Conservation (phyloP, 805 yeast genomes). For the Wickerhamomyces chaumierensis region DNA sequence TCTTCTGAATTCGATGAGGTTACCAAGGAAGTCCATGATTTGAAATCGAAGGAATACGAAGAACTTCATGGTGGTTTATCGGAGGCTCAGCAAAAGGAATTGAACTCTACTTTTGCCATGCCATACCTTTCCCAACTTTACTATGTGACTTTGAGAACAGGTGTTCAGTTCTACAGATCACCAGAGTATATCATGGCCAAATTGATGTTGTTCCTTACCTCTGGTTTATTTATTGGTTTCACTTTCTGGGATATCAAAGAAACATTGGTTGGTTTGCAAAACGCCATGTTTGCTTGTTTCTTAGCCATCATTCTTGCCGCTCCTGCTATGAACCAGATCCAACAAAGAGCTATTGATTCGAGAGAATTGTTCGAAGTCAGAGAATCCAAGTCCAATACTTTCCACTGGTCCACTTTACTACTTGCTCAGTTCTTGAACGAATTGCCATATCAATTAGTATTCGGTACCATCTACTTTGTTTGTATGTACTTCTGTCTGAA, state of each 20-base stretch:
- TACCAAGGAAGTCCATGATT: slow-evolving; percentile 19
- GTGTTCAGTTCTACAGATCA: slow-evolving; percentile 41
- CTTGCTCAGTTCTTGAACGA: slow-evolving; percentile 43
- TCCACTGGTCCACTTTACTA: slow-evolving; percentile 54
- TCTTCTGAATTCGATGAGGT: slow-evolving; percentile 23
- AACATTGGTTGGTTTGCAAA: slow-evolving; percentile 42
- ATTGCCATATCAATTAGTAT: slow-evolving; percentile 41
- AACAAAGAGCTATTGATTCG: slow-evolving; percentile 41
- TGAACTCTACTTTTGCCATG: slow-evolving; percentile 16
- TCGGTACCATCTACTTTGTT: slow-evolving; percentile 38
- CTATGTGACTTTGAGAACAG: slow-evolving; percentile 29
- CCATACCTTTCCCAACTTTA: slow-evolving; percentile 33
- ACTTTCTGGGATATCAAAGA: slow-evolving; percentile 50
- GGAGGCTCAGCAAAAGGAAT: slow-evolving; percentile 1
- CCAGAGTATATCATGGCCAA: slow-evolving; percentile 53
- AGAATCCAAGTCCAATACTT: slow-evolving; percentile 60
- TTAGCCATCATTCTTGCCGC: slow-evolving; percentile 46
- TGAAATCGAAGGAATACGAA: slow-evolving; percentile 16
- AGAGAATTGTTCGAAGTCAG: slow-evolving; percentile 60
- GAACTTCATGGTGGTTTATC: neutral
- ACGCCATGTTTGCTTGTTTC: slow-evolving; percentile 49
- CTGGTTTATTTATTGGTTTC: slow-evolving; percentile 63
- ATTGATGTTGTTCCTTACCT: slow-evolving; percentile 33
- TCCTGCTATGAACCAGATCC: slow-evolving; percentile 52
- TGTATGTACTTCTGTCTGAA: slow-evolving; percentile 39